Conservation (phyloP, 371 early-diverging fungal species). For the Mortierella sp. region DNA sequence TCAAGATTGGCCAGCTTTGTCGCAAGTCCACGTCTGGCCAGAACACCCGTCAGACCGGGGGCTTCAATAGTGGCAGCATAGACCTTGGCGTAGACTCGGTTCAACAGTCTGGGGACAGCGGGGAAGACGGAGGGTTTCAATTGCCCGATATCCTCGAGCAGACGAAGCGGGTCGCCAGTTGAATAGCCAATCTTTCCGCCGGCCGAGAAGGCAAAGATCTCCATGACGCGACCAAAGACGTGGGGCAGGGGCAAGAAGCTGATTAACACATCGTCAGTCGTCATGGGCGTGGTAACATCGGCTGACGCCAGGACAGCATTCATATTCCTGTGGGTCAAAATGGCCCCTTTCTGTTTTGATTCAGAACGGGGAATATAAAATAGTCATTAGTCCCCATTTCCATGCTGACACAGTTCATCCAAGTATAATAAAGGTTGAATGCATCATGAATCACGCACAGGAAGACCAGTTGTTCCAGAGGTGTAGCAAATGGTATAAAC, state of each 20-base stretch:
- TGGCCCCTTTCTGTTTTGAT: slow-evolving; percentile 69
- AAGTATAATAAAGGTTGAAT: neutral
- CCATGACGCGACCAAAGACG: slow-evolving; percentile 84
- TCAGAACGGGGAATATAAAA: neutral
- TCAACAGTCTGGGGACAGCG: slow-evolving; percentile 92
- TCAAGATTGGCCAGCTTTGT: slow-evolving; percentile 73
- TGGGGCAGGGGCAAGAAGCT: slow-evolving; percentile 93
- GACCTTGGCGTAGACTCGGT: slow-evolving; percentile 89
- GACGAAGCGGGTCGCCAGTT: slow-evolving; percentile 81
- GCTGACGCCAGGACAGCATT: slow-evolving; percentile 54
- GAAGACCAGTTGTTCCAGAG: slow-evolving; percentile 90
- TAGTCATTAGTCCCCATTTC: neutral
- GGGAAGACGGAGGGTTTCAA: slow-evolving; percentile 89
- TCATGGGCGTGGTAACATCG: slow-evolving; percentile 38
- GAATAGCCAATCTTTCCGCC: slow-evolving; percentile 85
- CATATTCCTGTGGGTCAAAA: slow-evolving; percentile 76
- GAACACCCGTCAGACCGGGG: slow-evolving; percentile 66
- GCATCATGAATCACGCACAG: slow-evolving; percentile 53
- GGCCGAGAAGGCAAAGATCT: slow-evolving; percentile 61
- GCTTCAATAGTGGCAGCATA: slow-evolving; percentile 75
- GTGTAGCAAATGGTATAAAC: slow-evolving; percentile 97
- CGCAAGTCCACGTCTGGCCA: slow-evolving; percentile 77
- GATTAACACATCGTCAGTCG: slow-evolving; percentile 59
- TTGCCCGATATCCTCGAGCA: slow-evolving; percentile 87
- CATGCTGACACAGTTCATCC: neutral